These are phyloP conservation scores for Ulota crispa DNA, from an alignment of 225 moss, liverwort and hornwort species.

Conservation along the genomic window DNA sequence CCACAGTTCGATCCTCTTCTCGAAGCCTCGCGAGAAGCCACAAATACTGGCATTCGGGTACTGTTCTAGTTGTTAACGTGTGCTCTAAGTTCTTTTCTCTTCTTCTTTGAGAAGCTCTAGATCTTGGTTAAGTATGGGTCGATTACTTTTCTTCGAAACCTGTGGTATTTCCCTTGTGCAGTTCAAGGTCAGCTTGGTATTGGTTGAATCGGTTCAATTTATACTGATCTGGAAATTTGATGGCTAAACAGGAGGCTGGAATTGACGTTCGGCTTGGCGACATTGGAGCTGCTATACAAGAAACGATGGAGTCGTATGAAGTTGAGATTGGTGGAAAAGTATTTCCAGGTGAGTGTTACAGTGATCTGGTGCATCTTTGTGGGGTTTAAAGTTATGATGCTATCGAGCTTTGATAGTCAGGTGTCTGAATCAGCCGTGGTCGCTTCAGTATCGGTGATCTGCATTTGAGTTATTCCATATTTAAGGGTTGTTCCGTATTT, in stretches of 20 bases:
- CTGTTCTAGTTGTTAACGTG: not conserved
- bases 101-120: not conserved
- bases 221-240: not conserved
- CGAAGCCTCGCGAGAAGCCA: constrained; percentile 85
- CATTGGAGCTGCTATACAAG: constrained; percentile 95
- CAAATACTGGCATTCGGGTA: constrained; percentile 86
- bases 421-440: not conserved
- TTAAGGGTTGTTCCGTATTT: not conserved
- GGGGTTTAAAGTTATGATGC: not conserved
- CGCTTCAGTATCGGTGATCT: not conserved
- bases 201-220: not conserved
- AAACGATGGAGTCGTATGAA: constrained; percentile 93
- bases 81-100: not conserved
- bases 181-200: not conserved
- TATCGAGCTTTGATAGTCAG: not conserved
- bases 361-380: not conserved
- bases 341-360: constrained; percentile 62
- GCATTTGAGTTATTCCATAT: not conserved
- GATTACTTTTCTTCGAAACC: not conserved
- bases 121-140: not conserved
- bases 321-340: constrained; percentile 90
- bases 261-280: constrained; percentile 95
- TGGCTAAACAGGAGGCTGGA: constrained; percentile 75
- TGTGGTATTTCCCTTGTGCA: not conserved
- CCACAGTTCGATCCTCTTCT: constrained; percentile 87